Conservation (phyloP, 345 rosid species). For the Iberis pinnata region DNA sequence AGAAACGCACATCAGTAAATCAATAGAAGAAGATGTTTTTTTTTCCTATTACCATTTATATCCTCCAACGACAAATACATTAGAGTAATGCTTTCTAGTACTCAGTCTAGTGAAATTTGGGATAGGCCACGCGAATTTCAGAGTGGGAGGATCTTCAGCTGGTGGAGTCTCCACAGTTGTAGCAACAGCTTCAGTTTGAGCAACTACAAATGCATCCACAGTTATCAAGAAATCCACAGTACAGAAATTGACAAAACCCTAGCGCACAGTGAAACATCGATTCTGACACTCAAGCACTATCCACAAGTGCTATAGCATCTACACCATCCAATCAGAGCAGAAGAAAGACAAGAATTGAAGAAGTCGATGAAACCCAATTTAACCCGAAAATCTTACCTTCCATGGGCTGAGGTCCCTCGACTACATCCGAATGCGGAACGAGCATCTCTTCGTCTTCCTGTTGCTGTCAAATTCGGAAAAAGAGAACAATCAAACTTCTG, state of each 20-base stretch:
- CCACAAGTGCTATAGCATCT: slow-evolving; percentile 7
- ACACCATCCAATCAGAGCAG: slow-evolving; percentile 4
- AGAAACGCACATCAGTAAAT: too few relatives aligned
- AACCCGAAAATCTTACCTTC: too few relatives aligned
- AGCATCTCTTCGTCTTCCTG: slow-evolving; percentile 95
- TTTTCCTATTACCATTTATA: slow-evolving; percentile 60
- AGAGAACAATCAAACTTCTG: slow-evolving; percentile 12
- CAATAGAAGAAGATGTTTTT: neutral
- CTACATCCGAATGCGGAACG: slow-evolving; percentile 78
- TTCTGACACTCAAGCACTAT: slow-evolving; percentile 14
- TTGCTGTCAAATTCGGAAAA: slow-evolving; percentile 35
- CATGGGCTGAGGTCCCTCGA: slow-evolving; percentile 86
- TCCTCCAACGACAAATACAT: slow-evolving; percentile 61
- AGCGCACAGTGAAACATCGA: slow-evolving; percentile 23
- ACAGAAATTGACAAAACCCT: slow-evolving; percentile 27
- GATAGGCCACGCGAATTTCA: slow-evolving; percentile 78
- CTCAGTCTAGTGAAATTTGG: slow-evolving; percentile 64
- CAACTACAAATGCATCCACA: slow-evolving; percentile 35
- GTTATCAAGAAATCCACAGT: slow-evolving; percentile 8
- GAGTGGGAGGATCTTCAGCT: slow-evolving; percentile 67
- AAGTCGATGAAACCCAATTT: slow-evolving; percentile 1
- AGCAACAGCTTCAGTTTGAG: slow-evolving; percentile 51
- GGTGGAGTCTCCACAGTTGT: slow-evolving; percentile 58
- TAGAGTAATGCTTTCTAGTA: slow-evolving; percentile 81
- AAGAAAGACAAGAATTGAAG: neutral